A percentile compares a stretch with the other conserved stretches of the same genome.
phyloP scores from a whole-genome alignment of 352 stramenopile genomes.

The Phytophthora pseudosyringae region DNA sequence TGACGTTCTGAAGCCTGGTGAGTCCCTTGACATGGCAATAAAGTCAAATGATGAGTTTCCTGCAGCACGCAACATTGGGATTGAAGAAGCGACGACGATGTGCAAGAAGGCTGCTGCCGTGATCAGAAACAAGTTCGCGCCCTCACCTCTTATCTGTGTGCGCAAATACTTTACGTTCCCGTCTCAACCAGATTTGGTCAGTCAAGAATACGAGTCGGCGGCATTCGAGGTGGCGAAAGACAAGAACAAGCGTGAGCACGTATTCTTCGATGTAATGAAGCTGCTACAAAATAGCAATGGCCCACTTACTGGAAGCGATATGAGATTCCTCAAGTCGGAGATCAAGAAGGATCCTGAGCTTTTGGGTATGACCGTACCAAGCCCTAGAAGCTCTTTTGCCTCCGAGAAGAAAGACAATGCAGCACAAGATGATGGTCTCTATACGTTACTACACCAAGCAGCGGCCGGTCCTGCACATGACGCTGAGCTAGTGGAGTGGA shows the following conservation, averaged over 20 bases:
- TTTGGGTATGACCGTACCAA: neutral
- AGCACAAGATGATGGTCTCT: slow-evolving; percentile 11
- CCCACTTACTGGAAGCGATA: slow-evolving; percentile 7
- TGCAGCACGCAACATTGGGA: too few relatives aligned
- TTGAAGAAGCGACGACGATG: neutral
- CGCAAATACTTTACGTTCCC: slow-evolving; percentile 28
- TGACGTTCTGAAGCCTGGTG: neutral
- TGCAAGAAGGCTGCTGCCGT: slow-evolving; percentile 21
- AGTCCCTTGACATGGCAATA: neutral
- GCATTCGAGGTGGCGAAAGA: neutral
- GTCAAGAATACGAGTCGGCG: slow-evolving; percentile 18
- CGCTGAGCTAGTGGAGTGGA: slow-evolving; percentile 40
- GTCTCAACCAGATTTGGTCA: slow-evolving; percentile 24
- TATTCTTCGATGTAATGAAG: slow-evolving; percentile 23
- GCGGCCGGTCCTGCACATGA: slow-evolving; percentile 38
- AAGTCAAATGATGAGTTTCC: neutral
- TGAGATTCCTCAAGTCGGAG: slow-evolving; percentile 6
- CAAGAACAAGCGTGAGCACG: neutral
- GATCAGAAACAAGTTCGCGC: slow-evolving; percentile 28
- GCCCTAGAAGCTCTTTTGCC: too few relatives aligned
- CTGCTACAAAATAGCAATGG: slow-evolving; percentile 17
- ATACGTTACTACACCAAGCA: slow-evolving; percentile 37
- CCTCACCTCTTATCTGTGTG: neutral
- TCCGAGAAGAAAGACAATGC: neutral
- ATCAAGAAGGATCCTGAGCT: slow-evolving; percentile 27